Base-by-base conservation (phyloP, 257 asterid genomes). In the Marsdenia floribunda region DNA sequence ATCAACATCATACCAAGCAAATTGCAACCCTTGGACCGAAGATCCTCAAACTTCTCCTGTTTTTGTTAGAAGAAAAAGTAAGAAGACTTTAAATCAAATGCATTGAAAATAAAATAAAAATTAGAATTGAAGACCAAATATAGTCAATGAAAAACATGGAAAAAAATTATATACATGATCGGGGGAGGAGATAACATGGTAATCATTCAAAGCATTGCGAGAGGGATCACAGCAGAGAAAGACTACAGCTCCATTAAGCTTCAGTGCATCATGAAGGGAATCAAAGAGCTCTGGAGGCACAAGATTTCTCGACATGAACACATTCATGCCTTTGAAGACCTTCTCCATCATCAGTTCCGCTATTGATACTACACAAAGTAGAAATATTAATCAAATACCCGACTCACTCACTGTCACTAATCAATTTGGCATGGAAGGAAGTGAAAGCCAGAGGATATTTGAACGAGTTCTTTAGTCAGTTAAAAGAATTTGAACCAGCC, bases 281-380 rank as follows among this genome's bases (percentile, higher is more conserved):
- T 95, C 99, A 82, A 88, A 95, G 54, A 82, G 81, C 86, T 95
- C 99, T 63, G 99, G 97, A 61, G 97, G 99, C 22, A 95, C 97
- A 70, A 95, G 85, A 61, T 83, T 90, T 57, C 96, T 85, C 35
- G 99, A 95, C 91, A 95, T 80, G 83, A 83, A 92, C 15, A 90
- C 93, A 76, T 88, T 89, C 52, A 76, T 88, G 53, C 96, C 98
- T 38, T 70, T 85, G 75, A 95, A 95, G 76, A 90, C 91, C 86
- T 88, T 94, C 55, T 85, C 46, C 84, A 85, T 85, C 91, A 87
- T 85, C 91, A 87, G 86, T 84, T 60, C 55, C 64, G 18, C 46
- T 63, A 53, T 52, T 40, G 52, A 66, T 19, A 37, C 16, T 5
- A 42, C 11, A 42, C 49, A 6, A 6, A 44, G 9, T 0, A 44